phyloP scores from a whole-genome alignment of 768 basidiomycete genomes.

The Termitomyces sp. region DNA sequence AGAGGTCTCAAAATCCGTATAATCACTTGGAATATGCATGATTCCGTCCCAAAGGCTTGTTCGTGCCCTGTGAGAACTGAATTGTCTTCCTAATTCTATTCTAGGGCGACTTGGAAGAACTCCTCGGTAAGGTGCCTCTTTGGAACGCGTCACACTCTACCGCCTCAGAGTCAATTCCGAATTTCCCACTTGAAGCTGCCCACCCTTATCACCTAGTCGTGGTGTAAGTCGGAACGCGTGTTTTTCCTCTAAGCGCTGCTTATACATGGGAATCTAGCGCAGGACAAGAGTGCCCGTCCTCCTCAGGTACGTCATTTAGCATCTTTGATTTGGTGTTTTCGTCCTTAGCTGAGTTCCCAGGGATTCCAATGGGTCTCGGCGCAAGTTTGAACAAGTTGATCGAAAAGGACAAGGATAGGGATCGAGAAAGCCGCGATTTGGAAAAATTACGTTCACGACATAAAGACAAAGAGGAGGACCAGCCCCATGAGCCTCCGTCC shows the following conservation, averaged over 20 bases:
- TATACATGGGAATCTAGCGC: constrained; percentile 24
- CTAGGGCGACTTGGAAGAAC: constrained; percentile 69
- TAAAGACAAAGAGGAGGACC: constrained; percentile 34
- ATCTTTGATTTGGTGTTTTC: neutral
- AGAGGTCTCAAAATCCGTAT: constrained; percentile 54
- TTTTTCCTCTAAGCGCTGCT: constrained; percentile 5
- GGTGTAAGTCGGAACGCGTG: constrained; percentile 42
- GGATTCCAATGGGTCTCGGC: constrained; percentile 74
- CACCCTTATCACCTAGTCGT: constrained; percentile 81
- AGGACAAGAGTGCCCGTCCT: constrained; percentile 82
- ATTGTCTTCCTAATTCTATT: constrained; percentile 4
- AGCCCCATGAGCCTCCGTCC: constrained; percentile 28
- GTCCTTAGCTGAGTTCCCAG: constrained; percentile 16
- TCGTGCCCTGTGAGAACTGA: neutral
- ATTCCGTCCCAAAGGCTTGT: constrained; percentile 67
- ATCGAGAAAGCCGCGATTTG: constrained; percentile 32
- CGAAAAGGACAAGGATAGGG: constrained; percentile 28
- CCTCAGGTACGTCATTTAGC: constrained; percentile 42
- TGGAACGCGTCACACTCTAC: constrained; percentile 26
- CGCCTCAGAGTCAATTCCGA: constrained; percentile 33
- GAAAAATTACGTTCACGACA: constrained; percentile 30
- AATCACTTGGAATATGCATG: constrained; percentile 85
- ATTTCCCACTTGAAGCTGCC: constrained; percentile 39
- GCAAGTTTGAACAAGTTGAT: constrained; percentile 54
- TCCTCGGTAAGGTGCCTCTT: constrained; percentile 56